Evolutionary conservation across 108 stramenopile species (phyloP).

Genomic region (Cyclotella cryptica): DNA sequence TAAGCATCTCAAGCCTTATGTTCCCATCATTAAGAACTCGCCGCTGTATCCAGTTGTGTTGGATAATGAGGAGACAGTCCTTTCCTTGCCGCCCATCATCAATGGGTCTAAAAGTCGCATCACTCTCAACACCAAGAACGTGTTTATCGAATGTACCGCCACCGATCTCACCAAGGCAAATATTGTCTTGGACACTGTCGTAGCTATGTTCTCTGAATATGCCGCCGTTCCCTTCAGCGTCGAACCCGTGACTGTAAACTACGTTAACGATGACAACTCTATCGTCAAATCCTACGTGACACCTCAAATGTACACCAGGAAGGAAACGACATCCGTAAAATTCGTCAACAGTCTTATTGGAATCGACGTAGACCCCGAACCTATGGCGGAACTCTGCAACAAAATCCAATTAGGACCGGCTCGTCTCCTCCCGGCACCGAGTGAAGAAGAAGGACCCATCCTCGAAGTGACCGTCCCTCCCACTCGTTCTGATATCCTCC

Average conservation of each 20-base stretch:
- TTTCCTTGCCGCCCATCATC: slow-evolving; percentile 98
- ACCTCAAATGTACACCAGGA: slow-evolving; percentile 73
- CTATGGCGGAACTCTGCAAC: slow-evolving; percentile 89
- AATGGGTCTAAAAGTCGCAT: slow-evolving; percentile 95
- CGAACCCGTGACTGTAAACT: slow-evolving; percentile 94
- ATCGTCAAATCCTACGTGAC: slow-evolving; percentile 79
- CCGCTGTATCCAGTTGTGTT: slow-evolving; percentile 95
- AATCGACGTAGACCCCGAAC: slow-evolving; percentile 73
- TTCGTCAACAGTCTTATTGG: slow-evolving; percentile 93
- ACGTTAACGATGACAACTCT: slow-evolving; percentile 66
- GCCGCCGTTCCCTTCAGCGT: slow-evolving; percentile 89
- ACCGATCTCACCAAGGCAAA: slow-evolving; percentile 99
- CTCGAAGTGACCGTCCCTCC: slow-evolving; percentile 96
- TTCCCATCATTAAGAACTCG: slow-evolving; percentile 93
- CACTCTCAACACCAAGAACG: slow-evolving; percentile 92
- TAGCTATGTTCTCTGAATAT: slow-evolving; percentile 98
- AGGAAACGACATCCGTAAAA: slow-evolving; percentile 77
- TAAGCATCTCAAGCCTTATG: slow-evolving; percentile 98
- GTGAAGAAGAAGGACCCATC: slow-evolving; percentile 67
- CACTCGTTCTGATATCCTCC: slow-evolving; percentile 96
- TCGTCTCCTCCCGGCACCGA: slow-evolving; percentile 44
- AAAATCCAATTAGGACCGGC: slow-evolving; percentile 98
- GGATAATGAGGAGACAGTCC: slow-evolving; percentile 84
- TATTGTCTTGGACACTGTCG: slow-evolving; percentile 98
- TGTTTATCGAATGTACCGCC: slow-evolving; percentile 99